Evolutionary conservation across 2,329 filamentous ascomycete genomes (phyloP).

Genomic region (Gnomoniopsis sp.): DNA sequence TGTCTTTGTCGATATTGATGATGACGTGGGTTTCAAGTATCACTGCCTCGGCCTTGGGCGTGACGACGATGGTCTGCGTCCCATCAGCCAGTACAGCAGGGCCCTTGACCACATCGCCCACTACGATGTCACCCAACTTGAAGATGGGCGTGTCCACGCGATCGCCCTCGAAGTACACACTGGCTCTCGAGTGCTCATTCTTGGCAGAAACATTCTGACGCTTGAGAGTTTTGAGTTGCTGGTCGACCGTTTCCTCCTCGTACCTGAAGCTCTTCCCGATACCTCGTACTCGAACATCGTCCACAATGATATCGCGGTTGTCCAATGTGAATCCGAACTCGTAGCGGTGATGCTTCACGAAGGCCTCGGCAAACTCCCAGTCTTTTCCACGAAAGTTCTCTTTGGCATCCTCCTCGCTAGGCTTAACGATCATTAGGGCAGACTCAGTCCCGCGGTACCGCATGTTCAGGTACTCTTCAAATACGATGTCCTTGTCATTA

Average conservation of each 20-base stretch:
- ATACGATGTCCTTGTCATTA: constrained; percentile 67
- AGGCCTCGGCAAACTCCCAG: constrained; percentile 82
- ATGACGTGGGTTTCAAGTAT: constrained; percentile 85
- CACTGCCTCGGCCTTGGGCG: constrained; percentile 71
- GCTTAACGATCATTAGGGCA: constrained; percentile 83
- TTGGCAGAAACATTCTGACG: constrained; percentile 52
- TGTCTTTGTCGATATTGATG: constrained; percentile 70
- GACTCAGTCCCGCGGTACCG: constrained; percentile 88
- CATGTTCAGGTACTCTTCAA: constrained; percentile 94
- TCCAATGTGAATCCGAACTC: constrained; percentile 88
- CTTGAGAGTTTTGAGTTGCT: constrained; percentile 71
- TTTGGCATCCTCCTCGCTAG: constrained; percentile 57
- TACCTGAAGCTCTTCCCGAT: constrained; percentile 86
- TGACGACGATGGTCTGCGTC: constrained; percentile 88
- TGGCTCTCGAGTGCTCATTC: constrained; percentile 62
- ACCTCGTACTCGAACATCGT: constrained; percentile 82
- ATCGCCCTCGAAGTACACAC: constrained; percentile 83
- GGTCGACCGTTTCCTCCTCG: constrained; percentile 76
- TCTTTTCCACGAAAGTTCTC: constrained; percentile 60
- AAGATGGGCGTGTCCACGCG: constrained; percentile 77
- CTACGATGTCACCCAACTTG: constrained; percentile 69
- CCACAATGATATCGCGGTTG: constrained; percentile 83
- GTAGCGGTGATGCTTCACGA: constrained; percentile 82
- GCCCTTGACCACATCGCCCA: constrained; percentile 71
- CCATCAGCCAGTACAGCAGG: constrained; percentile 85